A percentile compares a stretch with the other conserved stretches of the same genome.
Evolutionary conservation across 2,329 filamentous ascomycete species (phyloP).

Genomic region (Alternaria viburni): DNA sequence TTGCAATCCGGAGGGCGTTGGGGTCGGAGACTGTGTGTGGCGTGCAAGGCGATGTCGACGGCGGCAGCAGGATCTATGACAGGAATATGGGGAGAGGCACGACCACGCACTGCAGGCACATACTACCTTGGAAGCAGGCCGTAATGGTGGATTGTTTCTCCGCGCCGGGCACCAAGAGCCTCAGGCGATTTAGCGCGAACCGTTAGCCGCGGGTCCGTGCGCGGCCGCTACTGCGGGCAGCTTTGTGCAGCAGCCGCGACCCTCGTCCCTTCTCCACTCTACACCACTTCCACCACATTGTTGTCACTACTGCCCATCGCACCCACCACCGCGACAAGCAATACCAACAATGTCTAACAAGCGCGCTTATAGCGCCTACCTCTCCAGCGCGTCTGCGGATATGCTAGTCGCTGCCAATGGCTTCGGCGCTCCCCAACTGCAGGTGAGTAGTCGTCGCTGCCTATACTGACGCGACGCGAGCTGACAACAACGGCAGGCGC

Average conservation of each 20-base stretch:
- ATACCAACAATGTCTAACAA: slow-evolving; percentile 25
- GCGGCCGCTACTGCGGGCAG: slow-evolving; percentile 6
- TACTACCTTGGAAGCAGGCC: slow-evolving; percentile 15
- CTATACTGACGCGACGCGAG: slow-evolving; percentile 9
- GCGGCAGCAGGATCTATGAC: slow-evolving; percentile 27
- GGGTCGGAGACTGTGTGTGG: slow-evolving; percentile 13
- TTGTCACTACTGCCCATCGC: slow-evolving; percentile 15
- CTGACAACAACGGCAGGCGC: slow-evolving; percentile 21
- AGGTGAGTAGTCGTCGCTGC: slow-evolving; percentile 23
- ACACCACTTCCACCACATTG: background rate
- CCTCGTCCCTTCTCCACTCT: slow-evolving; percentile 12
- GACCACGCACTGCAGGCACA: slow-evolving; percentile 22
- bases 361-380: slow-evolving; percentile 24
- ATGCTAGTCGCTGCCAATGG: slow-evolving; percentile 14
- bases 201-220: slow-evolving; percentile 1
- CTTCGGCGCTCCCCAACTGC: slow-evolving; percentile 21
- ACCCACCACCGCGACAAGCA: slow-evolving; percentile 4
- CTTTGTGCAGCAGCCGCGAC: slow-evolving; percentile 12
- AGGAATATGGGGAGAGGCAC: slow-evolving; percentile 28
- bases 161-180: slow-evolving; percentile 3
- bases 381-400: slow-evolving; percentile 14
- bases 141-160: slow-evolving; percentile 9
- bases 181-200: slow-evolving; percentile 10
- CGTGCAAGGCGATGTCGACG: slow-evolving; percentile 16
- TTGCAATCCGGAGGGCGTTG: background rate